phyloP scores from a whole-genome alignment of 208 protist genomes.

The Crithidia thermophila region DNA sequence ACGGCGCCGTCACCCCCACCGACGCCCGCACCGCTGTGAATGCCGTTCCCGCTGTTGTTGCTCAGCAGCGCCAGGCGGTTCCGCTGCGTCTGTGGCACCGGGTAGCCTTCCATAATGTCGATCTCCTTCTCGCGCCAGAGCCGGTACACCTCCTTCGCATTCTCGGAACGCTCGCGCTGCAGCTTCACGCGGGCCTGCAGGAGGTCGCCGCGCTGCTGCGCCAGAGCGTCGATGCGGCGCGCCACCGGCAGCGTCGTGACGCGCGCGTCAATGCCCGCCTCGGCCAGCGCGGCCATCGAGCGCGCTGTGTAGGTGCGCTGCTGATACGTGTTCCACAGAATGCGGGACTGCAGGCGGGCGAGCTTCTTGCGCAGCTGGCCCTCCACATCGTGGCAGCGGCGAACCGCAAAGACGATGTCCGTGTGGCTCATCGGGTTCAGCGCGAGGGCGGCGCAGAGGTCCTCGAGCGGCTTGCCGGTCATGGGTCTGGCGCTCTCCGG shows the following conservation, averaged over 20 bases:
- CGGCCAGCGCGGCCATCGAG: conserved; percentile 57
- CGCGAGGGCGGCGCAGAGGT: conserved; percentile 59
- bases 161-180: conserved; percentile 66
- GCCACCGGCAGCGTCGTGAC: conserved; percentile 65
- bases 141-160: conserved; percentile 79
- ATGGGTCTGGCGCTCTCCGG: conserved; percentile 58
- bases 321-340: conserved; percentile 69
- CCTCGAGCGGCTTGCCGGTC: conserved; percentile 43
- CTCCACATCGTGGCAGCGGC: conserved; percentile 66
- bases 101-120: conserved; percentile 56
- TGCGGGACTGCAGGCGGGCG: conserved; percentile 49
- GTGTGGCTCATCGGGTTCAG: conserved; percentile 57
- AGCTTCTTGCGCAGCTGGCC: conserved; percentile 45
- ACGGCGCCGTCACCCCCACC: background rate
- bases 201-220: conserved; percentile 46
- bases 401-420: conserved; percentile 68
- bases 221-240: conserved; percentile 61
- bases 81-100: conserved; percentile 29
- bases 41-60: background rate
- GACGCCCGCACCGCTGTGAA: background rate
- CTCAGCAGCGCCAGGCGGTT: conserved; percentile 30
- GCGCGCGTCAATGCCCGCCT: conserved; percentile 67
- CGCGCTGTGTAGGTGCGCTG: conserved; percentile 72
- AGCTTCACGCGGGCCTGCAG: conserved; percentile 42
- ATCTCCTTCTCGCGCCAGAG: conserved; percentile 79